Evolutionary conservation across 1,284 basidiomycete species (phyloP).

Genomic region (Pascua guehoae): DNA sequence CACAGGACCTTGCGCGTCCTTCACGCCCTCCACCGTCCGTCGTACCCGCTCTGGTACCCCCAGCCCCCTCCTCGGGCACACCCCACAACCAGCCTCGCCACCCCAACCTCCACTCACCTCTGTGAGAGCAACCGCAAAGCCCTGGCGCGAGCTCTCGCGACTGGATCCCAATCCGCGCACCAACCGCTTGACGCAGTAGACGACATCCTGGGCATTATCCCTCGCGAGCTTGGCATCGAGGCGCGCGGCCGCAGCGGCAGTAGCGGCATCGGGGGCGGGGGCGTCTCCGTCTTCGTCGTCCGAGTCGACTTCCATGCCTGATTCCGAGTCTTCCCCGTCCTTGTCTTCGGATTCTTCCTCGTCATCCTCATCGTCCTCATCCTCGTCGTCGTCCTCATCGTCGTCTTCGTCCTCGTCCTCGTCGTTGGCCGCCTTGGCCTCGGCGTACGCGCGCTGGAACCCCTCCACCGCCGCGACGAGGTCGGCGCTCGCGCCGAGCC

Average conservation of each 20-base stretch:
- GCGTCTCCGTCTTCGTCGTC: conserved; percentile 50
- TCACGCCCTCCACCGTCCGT: no score
- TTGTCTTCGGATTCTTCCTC: conserved; percentile 51
- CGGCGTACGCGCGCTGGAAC: conserved; percentile 60
- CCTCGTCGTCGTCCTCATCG: conserved; percentile 46
- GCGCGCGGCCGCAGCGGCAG: conserved; percentile 31
- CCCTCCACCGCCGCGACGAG: conserved; percentile 74
- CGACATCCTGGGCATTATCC: conserved; percentile 79
- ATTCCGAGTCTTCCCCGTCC: conserved; percentile 55
- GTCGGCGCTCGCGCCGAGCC: conserved; percentile 79
- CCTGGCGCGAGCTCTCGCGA: conserved; percentile 84
- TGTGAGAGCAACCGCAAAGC: conserved; percentile 92
- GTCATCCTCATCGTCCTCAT: conserved; percentile 56
- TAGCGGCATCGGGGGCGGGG: conserved; percentile 50
- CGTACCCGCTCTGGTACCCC: no score
- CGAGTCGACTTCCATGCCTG: conserved; percentile 49
- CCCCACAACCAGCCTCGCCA: no score
- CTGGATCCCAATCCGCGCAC: conserved; percentile 85
- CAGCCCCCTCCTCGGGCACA: no score
- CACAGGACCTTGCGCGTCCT: no score
- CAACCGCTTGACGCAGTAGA: conserved; percentile 79
- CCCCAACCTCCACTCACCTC: conserved; percentile 60
- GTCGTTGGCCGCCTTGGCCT: conserved; percentile 4
- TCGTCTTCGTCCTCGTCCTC: conserved; percentile 36
- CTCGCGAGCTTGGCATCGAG: conserved; percentile 51